phyloP scores from a whole-genome alignment of 169 alveolate species.

The Cryptosporidium canis region DNA sequence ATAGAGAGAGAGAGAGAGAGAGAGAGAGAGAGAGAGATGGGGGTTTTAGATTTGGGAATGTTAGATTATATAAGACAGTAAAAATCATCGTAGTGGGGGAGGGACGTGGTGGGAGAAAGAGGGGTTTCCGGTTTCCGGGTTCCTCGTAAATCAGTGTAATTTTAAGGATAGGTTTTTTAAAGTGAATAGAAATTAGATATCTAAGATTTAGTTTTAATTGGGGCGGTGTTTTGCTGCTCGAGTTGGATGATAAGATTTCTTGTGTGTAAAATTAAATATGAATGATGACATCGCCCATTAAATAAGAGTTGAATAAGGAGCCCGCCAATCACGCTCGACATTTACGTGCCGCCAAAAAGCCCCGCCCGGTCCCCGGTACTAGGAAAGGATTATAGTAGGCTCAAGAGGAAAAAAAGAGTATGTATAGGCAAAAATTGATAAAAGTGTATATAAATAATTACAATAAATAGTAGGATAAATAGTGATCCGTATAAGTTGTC shows the following conservation, averaged over 20 bases:
- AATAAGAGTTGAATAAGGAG: background rate
- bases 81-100: background rate
- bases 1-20: too few species aligned
- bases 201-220: background rate
- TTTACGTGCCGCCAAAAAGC: background rate
- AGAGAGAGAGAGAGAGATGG: background rate
- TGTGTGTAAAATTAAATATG: background rate
- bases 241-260: too few species aligned
- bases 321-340: background rate
- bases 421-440: background rate
- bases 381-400: background rate
- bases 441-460: too few species aligned
- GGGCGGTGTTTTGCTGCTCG: background rate
- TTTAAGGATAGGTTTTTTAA: background rate
- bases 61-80: background rate
- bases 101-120: background rate
- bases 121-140: too few species aligned
- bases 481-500: background rate
- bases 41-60: background rate
- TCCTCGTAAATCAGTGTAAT: background rate
- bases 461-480: conserved; percentile 3
- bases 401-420: background rate
- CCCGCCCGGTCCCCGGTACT: background rate
- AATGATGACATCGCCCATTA: too few species aligned
- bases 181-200: conserved; percentile 3